Conservation (phyloP, 108 stramenopile genomes). For the Nitzschia putrida region DNA sequence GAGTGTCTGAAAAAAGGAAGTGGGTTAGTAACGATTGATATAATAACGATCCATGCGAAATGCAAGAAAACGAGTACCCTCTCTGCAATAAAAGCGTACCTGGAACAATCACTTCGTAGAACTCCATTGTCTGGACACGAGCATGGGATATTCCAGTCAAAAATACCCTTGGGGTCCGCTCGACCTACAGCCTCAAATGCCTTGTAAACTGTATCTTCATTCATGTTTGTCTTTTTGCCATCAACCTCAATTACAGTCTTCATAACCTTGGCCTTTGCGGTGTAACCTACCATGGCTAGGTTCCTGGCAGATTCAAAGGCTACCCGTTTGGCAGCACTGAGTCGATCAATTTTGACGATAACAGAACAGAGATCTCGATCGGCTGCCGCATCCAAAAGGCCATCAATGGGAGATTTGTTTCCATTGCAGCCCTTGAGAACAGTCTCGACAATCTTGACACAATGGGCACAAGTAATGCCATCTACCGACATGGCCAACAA, state of each 20-base stretch:
- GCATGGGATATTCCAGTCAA: constrained; percentile 76
- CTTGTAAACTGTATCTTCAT: constrained; percentile 45
- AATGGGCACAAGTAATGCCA: constrained; percentile 89
- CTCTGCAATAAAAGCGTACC: constrained; percentile 49
- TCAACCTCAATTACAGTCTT: constrained; percentile 22
- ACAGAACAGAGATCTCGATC: constrained; percentile 63
- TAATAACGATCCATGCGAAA: constrained; percentile 3
- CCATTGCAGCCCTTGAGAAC: constrained; percentile 86
- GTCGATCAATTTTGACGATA: constrained; percentile 70
- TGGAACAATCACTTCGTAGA: constrained; percentile 63
- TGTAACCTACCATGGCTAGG: constrained; percentile 88
- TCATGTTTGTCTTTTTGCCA: constrained; percentile 44
- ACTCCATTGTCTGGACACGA: constrained; percentile 87
- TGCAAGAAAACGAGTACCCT: not conserved
- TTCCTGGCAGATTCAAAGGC: constrained; percentile 79
- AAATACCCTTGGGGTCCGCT: constrained; percentile 48
- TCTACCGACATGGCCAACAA: constrained; percentile 79
- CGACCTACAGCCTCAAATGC: constrained; percentile 57
- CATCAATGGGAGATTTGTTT: constrained; percentile 81
- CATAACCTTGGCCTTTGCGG: constrained; percentile 69
- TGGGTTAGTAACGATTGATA: not conserved
- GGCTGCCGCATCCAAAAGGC: constrained; percentile 82
- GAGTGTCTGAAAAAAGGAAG: constrained; percentile 54
- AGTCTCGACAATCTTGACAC: constrained; percentile 89
- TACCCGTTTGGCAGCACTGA: constrained; percentile 62